Base-by-base conservation (phyloP, 148 eudicot species). In the Rhododendron henanense region DNA sequence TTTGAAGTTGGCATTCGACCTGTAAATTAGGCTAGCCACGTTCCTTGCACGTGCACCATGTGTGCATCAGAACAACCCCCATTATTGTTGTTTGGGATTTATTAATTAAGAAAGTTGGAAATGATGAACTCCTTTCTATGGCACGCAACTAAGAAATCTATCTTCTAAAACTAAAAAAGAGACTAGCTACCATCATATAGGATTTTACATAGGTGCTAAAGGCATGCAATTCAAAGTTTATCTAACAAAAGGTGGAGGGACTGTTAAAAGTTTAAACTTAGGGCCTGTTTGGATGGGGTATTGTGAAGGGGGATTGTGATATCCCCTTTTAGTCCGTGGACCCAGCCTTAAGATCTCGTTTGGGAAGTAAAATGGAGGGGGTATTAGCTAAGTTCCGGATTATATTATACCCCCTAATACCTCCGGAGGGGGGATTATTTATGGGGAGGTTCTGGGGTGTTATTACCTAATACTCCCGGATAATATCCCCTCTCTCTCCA, bases 11-110 rank as follows among this genome's bases (percentile, higher is more conserved):
- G 75, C 51, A n/a, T 82, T 61, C 28, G 44, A 82, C 31, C 53
- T 63, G 76, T 41, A 21, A 45, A 82, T 61, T 37, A 59, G 84
- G 71, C 16, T 1, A 31, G 48, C 76, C 84, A 82, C 75, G 84
- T 82, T 61, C 75, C 33, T 10, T 59, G 75, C 84, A 82, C 39
- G 76, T 82, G 84, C 76, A 63, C 37, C 84, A 61, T 39, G 84
- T 82, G 51, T 61, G n/a, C 75, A 9, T 19, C 47, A 75, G 47
- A 21, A 3, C 48, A 37, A 28, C 53, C 61, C 61, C 61, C 39
- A 82, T 39, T 63, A 41, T 63, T 82, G 75, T 21, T 5, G 51
- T 23, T 23, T 63, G 84, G 65, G 6, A 82, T 55, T 55, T 33
- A 33, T 33, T 16, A 47, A 19, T 13, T 63, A 19, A 81, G 74